Conservation (phyloP, 2,329 filamentous ascomycete genomes). For the Madurella mycetomatis region DNA sequence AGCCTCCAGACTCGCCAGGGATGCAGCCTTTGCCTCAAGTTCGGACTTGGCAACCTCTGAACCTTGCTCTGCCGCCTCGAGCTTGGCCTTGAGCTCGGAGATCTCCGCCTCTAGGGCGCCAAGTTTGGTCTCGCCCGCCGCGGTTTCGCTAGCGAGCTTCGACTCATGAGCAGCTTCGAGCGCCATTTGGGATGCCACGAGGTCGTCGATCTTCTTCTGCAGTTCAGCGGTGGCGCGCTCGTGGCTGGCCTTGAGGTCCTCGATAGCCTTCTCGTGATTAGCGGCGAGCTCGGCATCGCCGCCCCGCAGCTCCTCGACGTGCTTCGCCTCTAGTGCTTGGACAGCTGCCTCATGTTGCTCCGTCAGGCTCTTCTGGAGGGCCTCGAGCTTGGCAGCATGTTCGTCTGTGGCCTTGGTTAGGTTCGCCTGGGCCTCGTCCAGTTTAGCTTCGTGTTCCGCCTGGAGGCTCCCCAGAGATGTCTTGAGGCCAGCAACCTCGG, state of each 20-base stretch:
- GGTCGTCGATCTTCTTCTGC: slow-evolving; percentile 52
- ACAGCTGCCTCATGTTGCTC: slow-evolving; percentile 49
- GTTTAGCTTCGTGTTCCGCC: slow-evolving; percentile 37
- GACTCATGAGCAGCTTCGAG: slow-evolving; percentile 43
- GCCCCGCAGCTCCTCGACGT: slow-evolving; percentile 47
- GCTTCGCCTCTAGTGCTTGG: slow-evolving; percentile 49
- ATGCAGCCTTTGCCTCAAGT: slow-evolving; percentile 40
- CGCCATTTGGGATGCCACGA: slow-evolving; percentile 44
- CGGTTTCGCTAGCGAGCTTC: slow-evolving; percentile 42
- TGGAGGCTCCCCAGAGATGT: slow-evolving; percentile 46
- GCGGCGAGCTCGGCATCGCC: slow-evolving; percentile 41
- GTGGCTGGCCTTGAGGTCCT: slow-evolving; percentile 48
- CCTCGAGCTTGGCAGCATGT: slow-evolving; percentile 46
- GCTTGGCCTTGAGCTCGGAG: slow-evolving; percentile 45
- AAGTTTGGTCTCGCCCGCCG: slow-evolving; percentile 43
- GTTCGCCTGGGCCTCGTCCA: slow-evolving; percentile 36
- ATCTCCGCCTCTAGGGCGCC: slow-evolving; percentile 50
- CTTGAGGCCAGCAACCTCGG: slow-evolving; percentile 46
- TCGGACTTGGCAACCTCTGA: slow-evolving; percentile 40
- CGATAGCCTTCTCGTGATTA: slow-evolving; percentile 46
- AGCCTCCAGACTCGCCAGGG: slow-evolving; percentile 37
- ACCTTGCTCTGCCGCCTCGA: slow-evolving; percentile 45
- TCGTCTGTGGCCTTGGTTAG: slow-evolving; percentile 41
- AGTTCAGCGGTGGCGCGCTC: slow-evolving; percentile 45
- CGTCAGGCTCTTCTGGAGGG: slow-evolving; percentile 45